Conservation (phyloP, 805 yeast genomes). For the Sugiyamaella smithiae region DNA sequence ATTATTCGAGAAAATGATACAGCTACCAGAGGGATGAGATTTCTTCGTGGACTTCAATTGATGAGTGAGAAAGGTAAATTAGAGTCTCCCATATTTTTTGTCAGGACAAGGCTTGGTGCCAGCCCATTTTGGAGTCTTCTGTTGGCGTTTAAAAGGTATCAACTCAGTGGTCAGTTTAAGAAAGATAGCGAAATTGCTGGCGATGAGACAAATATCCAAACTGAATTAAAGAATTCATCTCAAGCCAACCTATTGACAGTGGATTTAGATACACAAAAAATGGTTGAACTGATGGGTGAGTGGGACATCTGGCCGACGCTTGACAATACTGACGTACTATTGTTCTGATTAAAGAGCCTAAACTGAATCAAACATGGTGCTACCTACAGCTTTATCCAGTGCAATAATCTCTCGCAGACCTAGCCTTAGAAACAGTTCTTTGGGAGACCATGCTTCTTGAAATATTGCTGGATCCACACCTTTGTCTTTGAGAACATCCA, state of each 20-base stretch:
- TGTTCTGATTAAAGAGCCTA: not conserved
- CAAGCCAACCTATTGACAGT: not conserved
- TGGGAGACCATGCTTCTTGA: conserved; percentile 5
- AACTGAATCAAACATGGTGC: not conserved
- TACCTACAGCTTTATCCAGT: conserved; percentile 9
- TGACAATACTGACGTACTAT: not conserved
- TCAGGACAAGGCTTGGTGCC: conserved; percentile 18
- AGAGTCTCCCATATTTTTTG: conserved; percentile 13
- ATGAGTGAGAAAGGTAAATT: conserved; percentile 8
- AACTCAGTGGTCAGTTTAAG: not conserved
- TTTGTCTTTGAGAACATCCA: not conserved
- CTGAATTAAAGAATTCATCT: not conserved
- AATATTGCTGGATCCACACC: not conserved
- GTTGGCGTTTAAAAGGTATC: conserved; percentile 16
- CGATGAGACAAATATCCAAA: too few species aligned
- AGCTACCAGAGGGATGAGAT: conserved; percentile 12
- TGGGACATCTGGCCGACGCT: conserved; percentile 4
- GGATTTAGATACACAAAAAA: not conserved
- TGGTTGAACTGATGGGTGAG: not conserved
- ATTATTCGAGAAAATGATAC: conserved; percentile 1
- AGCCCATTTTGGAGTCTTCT: conserved; percentile 19
- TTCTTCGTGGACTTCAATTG: conserved; percentile 13
- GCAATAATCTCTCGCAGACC: conserved; percentile 7
- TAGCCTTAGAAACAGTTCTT: conserved; percentile 8
- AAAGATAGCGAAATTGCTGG: too few species aligned